Conservation (phyloP, 2,329 filamentous ascomycete genomes). For the Hypocrella siamensis region DNA sequence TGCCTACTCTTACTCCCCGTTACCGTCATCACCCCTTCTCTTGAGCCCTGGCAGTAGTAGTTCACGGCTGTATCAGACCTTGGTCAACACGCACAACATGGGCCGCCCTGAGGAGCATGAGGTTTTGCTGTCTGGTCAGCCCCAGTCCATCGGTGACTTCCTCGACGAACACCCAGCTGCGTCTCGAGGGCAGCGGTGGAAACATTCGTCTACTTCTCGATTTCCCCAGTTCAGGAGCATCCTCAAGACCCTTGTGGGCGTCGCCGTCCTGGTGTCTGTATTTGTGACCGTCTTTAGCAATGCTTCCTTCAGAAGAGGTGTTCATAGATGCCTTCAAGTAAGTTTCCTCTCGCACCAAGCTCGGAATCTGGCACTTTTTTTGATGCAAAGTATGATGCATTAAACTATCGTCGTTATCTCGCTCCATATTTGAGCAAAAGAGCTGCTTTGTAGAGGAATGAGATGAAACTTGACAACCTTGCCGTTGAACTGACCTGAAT, state of each 20-base stretch:
- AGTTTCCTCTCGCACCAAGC: no score
- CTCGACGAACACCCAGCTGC: constrained; percentile 8
- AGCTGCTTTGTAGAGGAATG: no score
- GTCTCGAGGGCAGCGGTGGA: constrained; percentile 15
- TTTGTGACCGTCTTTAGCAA: constrained; percentile 8
- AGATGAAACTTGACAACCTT: no score
- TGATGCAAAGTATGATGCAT: no score
- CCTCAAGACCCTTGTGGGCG: constrained; percentile 14
- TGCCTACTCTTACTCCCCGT: no score
- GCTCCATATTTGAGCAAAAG: no score
- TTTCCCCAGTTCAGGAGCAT: constrained; percentile 10
- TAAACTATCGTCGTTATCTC: no score
- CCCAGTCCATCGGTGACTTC: constrained; percentile 29
- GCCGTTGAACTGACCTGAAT: no score
- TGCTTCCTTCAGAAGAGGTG: constrained; percentile 8
- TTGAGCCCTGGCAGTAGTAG: no score
- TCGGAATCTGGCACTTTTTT: no score
- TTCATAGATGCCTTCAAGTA: constrained; percentile 13
- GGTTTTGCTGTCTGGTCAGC: constrained; percentile 23
- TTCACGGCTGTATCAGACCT: constrained; percentile 34
- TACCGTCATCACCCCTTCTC: no score
- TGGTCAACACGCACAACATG: constrained; percentile 23
- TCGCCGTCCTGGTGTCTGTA: constrained; percentile 17
- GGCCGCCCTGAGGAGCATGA: constrained; percentile 25
- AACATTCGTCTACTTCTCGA: constrained; percentile 6